phyloP scores from a whole-genome alignment of 1,139 yeast species.

The Saccharomyces hybrid region DNA sequence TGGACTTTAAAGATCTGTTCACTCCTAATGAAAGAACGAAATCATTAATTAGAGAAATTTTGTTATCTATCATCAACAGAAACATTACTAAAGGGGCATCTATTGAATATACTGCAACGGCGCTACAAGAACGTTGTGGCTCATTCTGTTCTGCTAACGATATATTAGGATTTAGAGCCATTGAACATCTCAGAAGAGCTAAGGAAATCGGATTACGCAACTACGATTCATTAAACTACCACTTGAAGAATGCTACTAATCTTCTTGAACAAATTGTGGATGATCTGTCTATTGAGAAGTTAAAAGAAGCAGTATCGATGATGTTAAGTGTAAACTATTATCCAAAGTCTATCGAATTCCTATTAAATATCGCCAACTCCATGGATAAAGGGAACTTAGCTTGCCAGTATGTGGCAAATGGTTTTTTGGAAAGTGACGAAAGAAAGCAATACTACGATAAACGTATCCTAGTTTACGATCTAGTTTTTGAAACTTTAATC shows the following conservation, averaged over 20 bases:
- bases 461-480: constrained; percentile 56
- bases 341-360: constrained; percentile 80
- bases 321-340: constrained; percentile 72
- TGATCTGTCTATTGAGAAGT: constrained; percentile 66
- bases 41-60: constrained; percentile 71
- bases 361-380: constrained; percentile 66
- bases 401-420: constrained; percentile 46
- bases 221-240: constrained; percentile 59
- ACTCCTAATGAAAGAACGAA: constrained; percentile 57
- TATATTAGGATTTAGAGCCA: constrained; percentile 87
- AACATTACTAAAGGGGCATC: constrained; percentile 89
- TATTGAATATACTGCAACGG: constrained; percentile 80
- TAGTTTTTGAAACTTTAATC: constrained; percentile 66
- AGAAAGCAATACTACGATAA: constrained; percentile 39
- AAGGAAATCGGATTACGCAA: constrained; percentile 66
- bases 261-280: constrained; percentile 77
- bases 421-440: constrained; percentile 42
- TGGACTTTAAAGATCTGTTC: constrained; percentile 70
- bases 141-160: constrained; percentile 92
- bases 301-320: constrained; percentile 71
- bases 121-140: constrained; percentile 88
- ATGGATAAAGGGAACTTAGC: constrained; percentile 56
- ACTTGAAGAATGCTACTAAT: constrained; percentile 65
- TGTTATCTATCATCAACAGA: constrained; percentile 81
- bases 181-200: constrained; percentile 84